phyloP scores from a whole-genome alignment of 2,329 filamentous ascomycete species.

The Tolypocladium tundrense region DNA sequence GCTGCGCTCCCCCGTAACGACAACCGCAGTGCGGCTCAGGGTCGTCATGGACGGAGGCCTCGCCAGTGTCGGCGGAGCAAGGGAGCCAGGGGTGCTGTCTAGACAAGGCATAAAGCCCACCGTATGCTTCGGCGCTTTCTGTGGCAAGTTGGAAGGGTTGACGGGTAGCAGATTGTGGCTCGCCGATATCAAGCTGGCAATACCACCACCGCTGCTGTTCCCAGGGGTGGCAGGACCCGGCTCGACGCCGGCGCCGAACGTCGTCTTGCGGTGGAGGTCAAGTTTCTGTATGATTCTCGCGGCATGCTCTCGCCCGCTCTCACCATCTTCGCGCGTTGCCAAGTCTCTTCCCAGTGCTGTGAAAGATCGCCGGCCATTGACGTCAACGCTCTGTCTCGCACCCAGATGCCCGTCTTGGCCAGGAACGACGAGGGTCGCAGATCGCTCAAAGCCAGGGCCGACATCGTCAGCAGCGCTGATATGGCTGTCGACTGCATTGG shows the following conservation, averaged over 20 bases:
- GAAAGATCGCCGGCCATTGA: slow-evolving; percentile 46
- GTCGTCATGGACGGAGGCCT: slow-evolving; percentile 76
- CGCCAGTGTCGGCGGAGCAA: slow-evolving; percentile 75
- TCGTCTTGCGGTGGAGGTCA: slow-evolving; percentile 75
- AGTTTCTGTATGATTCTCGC: slow-evolving; percentile 87
- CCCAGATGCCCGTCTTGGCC: slow-evolving; percentile 44
- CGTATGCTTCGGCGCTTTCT: slow-evolving; percentile 16
- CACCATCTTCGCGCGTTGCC: slow-evolving; percentile 53
- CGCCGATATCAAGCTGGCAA: slow-evolving; percentile 76
- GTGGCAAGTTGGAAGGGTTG: slow-evolving; percentile 22
- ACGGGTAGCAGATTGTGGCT: slow-evolving; percentile 71
- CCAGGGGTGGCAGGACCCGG: slow-evolving; percentile 24
- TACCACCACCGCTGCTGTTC: slow-evolving; percentile 49
- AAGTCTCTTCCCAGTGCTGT: slow-evolving; percentile 38
- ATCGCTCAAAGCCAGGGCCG: slow-evolving; percentile 39
- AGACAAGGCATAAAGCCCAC: slow-evolving; percentile 24
- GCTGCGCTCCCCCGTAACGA: slow-evolving; percentile 67
- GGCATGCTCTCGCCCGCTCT: slow-evolving; percentile 70
- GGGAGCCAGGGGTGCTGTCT: slow-evolving; percentile 44
- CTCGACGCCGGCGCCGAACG: slow-evolving; percentile 39
- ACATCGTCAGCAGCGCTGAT: slow-evolving; percentile 37
- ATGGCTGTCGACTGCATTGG: slow-evolving; percentile 62
- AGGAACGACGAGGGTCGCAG: slow-evolving; percentile 53
- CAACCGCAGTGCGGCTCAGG: slow-evolving; percentile 75
- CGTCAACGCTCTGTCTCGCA: slow-evolving; percentile 63